These are phyloP conservation scores for Scleromitrula shiraiana DNA, from an alignment of 2,329 filamentous ascomycete genomes.

Conservation along the genomic window DNA sequence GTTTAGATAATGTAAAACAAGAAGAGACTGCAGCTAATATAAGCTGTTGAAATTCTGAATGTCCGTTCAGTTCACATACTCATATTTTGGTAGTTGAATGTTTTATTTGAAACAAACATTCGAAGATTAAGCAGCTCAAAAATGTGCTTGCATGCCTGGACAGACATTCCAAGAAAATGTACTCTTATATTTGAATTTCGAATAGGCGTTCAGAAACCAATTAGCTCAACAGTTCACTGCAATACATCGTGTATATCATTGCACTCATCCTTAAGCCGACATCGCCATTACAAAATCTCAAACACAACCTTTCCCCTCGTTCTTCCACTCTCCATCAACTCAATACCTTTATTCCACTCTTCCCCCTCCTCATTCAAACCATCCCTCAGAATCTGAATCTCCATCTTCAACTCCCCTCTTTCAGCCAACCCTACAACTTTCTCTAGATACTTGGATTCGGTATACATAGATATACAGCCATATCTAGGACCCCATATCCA, in stretches of 20 bases:
- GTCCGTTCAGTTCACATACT: too few species aligned
- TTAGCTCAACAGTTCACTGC: too few species aligned
- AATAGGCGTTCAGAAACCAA: too few species aligned
- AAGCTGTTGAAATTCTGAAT: too few species aligned
- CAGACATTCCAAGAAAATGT: too few species aligned
- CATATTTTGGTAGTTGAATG: too few species aligned
- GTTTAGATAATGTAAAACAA: not conserved
- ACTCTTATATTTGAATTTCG: too few species aligned
- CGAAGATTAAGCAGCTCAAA: too few species aligned
- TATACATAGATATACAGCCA: conserved; percentile 16
- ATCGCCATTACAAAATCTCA: conserved; percentile 1
- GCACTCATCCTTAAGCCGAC: not conserved
- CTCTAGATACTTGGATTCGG: conserved; percentile 7
- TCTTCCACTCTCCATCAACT: conserved; percentile 10
- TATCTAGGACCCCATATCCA: conserved; percentile 26
- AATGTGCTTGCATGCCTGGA: too few species aligned
- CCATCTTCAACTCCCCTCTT: conserved; percentile 9
- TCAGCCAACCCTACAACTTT: conserved; percentile 9
- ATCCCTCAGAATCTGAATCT: conserved; percentile 11
- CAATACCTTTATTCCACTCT: conserved; percentile 10
- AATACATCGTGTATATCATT: not conserved
- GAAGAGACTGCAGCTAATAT: not conserved
- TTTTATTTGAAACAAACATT: too few species aligned
- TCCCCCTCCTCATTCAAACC: conserved; percentile 8
- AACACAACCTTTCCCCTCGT: conserved; percentile 14